phyloP scores from a whole-genome alignment of 139 green algal genomes.

The Edaphochlamys debaryana region DNA sequence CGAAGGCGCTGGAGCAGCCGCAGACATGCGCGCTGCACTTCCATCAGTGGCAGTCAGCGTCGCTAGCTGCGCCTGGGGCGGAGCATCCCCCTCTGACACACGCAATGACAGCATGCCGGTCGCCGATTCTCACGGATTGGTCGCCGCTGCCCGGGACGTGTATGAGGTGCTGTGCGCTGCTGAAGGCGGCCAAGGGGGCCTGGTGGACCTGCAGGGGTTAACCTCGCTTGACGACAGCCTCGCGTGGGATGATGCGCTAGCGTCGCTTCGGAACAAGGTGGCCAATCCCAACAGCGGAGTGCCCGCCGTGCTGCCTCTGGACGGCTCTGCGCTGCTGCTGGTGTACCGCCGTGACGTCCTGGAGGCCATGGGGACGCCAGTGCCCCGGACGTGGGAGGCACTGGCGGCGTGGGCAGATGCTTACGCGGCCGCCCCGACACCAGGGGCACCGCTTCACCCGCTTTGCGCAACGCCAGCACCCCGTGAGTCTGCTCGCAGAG shows the following conservation, averaged over 20 bases:
- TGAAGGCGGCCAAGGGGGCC: too few species aligned
- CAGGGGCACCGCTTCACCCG: not conserved
- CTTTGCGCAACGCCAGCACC: not conserved
- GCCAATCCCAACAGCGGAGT: not conserved
- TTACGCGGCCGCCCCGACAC: not conserved
- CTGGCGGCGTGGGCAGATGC: not conserved
- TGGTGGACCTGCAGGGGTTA: too few species aligned
- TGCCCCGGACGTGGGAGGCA: not conserved
- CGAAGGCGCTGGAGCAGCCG: too few species aligned
- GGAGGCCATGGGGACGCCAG: not conserved
- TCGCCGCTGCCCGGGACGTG: too few species aligned
- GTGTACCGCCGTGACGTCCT: conserved; percentile 19
- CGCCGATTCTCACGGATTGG: too few species aligned
- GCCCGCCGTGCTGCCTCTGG: not conserved
- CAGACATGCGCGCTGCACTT: too few species aligned
- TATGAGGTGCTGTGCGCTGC: not conserved
- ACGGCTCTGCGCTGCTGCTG: not conserved
- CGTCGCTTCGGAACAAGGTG: not conserved
- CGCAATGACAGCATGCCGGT: too few species aligned
- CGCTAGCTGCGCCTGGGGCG: too few species aligned
- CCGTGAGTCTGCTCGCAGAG: not conserved
- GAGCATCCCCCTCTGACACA: too few species aligned
- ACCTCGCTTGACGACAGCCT: not conserved
- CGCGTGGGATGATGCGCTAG: not conserved
- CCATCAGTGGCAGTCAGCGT: too few species aligned